phyloP scores from a whole-genome alignment of 2,329 filamentous ascomycete genomes.

The Hortaea sp. region DNA sequence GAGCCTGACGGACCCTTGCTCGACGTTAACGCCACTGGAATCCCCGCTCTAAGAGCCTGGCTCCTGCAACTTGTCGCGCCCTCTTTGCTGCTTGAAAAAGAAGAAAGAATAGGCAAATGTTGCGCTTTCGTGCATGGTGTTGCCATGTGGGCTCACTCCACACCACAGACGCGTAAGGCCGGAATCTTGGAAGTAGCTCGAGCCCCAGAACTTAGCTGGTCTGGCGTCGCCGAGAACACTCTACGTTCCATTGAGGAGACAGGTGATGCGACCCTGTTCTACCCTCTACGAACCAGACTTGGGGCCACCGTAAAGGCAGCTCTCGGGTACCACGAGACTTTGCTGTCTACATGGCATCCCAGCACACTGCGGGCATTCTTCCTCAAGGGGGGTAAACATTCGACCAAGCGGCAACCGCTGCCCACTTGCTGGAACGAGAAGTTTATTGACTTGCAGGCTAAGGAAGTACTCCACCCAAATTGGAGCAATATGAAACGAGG shows the following conservation, averaged over 20 bases:
- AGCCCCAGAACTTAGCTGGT: not conserved
- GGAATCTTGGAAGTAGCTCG: not conserved
- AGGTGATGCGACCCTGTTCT: not conserved
- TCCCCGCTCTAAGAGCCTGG: not conserved
- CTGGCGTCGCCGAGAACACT: not conserved
- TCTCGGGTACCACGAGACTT: not conserved
- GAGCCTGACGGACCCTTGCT: not conserved
- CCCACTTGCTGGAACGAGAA: not conserved
- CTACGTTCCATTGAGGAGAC: not conserved
- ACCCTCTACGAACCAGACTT: not conserved
- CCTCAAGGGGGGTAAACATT: not conserved
- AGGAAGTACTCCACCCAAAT: not conserved
- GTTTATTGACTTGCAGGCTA: not conserved
- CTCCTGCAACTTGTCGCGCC: not conserved
- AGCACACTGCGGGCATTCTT: not conserved
- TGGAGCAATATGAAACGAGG: not conserved
- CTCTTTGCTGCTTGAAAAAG: not conserved
- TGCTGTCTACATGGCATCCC: not conserved
- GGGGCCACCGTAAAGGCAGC: not conserved
- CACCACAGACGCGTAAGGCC: not conserved
- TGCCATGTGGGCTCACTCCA: not conserved
- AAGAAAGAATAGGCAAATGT: not conserved
- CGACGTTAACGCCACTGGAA: not conserved
- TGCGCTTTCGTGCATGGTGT: not conserved
- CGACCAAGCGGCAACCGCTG: not conserved